phyloP scores from a whole-genome alignment of 257 asterid genomes.

The Voacanga thouarsii region DNA sequence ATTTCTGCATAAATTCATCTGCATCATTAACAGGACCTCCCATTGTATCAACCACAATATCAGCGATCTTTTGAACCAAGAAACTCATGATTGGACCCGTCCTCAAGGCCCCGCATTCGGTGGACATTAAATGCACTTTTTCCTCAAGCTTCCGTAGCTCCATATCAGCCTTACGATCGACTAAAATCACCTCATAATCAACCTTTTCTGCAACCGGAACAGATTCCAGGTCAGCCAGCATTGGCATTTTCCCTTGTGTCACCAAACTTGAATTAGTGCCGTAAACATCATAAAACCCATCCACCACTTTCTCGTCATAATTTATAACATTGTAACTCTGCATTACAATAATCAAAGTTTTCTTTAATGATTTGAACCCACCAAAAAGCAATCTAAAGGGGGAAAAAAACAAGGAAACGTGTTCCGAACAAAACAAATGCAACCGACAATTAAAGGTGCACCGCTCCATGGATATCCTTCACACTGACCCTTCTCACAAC shows the following conservation, averaged over 20 bases:
- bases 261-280: slow-evolving; percentile 61
- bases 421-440: background rate
- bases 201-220: slow-evolving; percentile 51
- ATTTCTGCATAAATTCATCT: slow-evolving; percentile 79
- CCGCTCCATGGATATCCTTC: slow-evolving; percentile 7
- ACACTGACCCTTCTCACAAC: background rate
- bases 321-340: slow-evolving; percentile 85
- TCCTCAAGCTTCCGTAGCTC: slow-evolving; percentile 84
- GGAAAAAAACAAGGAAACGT: slow-evolving; percentile 4
- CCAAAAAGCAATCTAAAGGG: background rate
- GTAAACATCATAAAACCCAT: slow-evolving; percentile 91
- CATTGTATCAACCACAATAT: slow-evolving; percentile 75
- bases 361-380: background rate
- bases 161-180: slow-evolving; percentile 61
- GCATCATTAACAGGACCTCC: slow-evolving; percentile 94
- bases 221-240: slow-evolving; percentile 65
- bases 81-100: slow-evolving; percentile 46
- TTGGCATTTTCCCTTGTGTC: slow-evolving; percentile 72
- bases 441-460: slow-evolving; percentile 3
- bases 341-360: slow-evolving; percentile 27
- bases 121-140: slow-evolving; percentile 54
- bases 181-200: slow-evolving; percentile 75
- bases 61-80: slow-evolving; percentile 74
- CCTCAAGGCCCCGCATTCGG: slow-evolving; percentile 51
- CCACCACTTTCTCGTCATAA: slow-evolving; percentile 83